These are phyloP conservation scores for Colletotrichum siamense DNA, from an alignment of 2,329 filamentous ascomycete species.

Conservation along the genomic window DNA sequence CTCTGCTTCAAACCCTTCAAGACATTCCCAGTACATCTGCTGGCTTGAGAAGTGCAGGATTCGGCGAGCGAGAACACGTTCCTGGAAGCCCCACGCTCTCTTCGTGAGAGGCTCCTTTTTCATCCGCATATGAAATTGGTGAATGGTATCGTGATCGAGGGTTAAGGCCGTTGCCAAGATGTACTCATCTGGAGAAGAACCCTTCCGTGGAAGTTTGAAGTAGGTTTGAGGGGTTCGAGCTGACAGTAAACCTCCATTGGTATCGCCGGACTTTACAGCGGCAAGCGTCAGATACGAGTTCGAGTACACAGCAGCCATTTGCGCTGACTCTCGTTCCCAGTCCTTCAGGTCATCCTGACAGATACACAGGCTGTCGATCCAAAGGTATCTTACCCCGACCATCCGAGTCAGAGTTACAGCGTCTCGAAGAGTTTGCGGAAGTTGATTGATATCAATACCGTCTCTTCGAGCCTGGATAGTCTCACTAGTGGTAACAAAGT, in stretches of 20 bases:
- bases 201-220: neutral
- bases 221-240: neutral
- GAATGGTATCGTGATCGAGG: neutral
- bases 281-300: conserved; percentile 28
- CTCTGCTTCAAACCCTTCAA: neutral
- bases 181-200: neutral
- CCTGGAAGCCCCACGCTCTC: conserved; percentile 35
- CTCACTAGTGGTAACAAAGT: conserved; percentile 3
- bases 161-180: neutral
- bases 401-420: conserved; percentile 26
- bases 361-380: conserved; percentile 37
- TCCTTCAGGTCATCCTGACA: conserved; percentile 30
- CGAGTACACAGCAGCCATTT: conserved; percentile 32
- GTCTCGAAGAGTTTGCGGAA: conserved; percentile 30
- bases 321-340: conserved; percentile 25
- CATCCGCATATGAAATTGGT: neutral
- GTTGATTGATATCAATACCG: neutral
- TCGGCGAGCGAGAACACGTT: conserved; percentile 30
- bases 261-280: conserved; percentile 24
- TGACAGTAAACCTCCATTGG: conserved; percentile 26
- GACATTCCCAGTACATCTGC: conserved; percentile 19
- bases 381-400: conserved; percentile 30
- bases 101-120: neutral
- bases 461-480: neutral
- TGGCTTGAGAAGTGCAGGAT: conserved; percentile 29